Percentiles rank a stretch among this genome's conserved stretches.
These are phyloP conservation scores for Coemansia guatemalensis DNA, from an alignment of 192 early-diverging fungal species.

Conservation along the genomic window DNA sequence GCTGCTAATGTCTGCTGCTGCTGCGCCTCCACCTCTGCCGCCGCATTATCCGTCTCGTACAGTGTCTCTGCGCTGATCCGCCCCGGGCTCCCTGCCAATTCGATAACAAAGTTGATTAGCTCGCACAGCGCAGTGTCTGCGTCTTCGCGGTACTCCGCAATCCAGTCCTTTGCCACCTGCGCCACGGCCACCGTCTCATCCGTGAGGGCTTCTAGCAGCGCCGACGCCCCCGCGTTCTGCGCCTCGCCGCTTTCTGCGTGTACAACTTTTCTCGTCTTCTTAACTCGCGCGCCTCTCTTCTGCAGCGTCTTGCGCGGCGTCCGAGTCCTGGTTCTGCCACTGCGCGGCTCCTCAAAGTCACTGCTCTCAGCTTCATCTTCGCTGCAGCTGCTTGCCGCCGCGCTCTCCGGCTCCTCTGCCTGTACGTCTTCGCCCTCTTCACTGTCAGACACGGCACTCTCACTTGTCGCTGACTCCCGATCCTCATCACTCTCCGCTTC, in stretches of 20 bases:
- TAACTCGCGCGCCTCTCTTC: background rate
- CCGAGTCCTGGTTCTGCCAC: constrained; percentile 8
- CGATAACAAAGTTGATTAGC: constrained; percentile 68
- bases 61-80: constrained; percentile 50
- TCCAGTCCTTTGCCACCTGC: constrained; percentile 69
- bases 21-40: constrained; percentile 56
- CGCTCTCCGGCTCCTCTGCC: constrained; percentile 6
- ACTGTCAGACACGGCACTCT: constrained; percentile 1
- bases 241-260: background rate
- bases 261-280: background rate
- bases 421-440: constrained; percentile 4
- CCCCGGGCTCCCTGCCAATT: constrained; percentile 61
- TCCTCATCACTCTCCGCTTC: constrained; percentile 18
- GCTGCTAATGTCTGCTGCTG: constrained; percentile 45
- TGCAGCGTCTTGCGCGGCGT: constrained; percentile 20
- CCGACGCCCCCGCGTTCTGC: constrained; percentile 3
- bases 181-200: constrained; percentile 59
- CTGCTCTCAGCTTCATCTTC: constrained; percentile 32
- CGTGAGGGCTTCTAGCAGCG: constrained; percentile 50
- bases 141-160: constrained; percentile 60
- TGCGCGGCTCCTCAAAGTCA: constrained; percentile 28
- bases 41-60: constrained; percentile 59
- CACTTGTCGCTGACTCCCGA: background rate
- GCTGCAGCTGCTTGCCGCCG: background rate
- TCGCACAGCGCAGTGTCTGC: constrained; percentile 60